Conservation (phyloP, 768 basidiomycete genomes). For the Phlegmacium glaucopus region DNA sequence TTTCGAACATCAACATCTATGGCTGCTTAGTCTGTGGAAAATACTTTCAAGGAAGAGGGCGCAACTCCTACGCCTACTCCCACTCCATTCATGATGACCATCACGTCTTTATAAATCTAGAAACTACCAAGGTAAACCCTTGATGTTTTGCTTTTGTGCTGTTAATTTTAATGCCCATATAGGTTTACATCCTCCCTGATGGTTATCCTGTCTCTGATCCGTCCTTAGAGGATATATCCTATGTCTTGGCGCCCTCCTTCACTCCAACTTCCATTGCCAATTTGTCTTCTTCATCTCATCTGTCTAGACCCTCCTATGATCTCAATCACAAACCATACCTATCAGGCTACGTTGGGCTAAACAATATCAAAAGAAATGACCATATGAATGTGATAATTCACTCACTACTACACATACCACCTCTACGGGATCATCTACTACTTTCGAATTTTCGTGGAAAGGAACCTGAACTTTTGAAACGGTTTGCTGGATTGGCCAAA, state of each 20-base stretch:
- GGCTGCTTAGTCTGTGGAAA: constrained; percentile 98
- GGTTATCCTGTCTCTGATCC: constrained; percentile 97
- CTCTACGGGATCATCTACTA: constrained; percentile 84
- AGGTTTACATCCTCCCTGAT: constrained; percentile 98
- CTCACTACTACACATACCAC: constrained; percentile 85
- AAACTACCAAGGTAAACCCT: constrained; percentile 79
- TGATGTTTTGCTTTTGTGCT: constrained; percentile 8
- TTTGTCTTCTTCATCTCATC: constrained; percentile 54
- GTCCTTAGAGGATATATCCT: constrained; percentile 91
- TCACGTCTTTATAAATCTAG: constrained; percentile 96
- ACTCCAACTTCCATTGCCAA: constrained; percentile 51
- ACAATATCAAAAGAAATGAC: constrained; percentile 97
- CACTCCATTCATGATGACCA: constrained; percentile 98
- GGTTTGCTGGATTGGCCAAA: constrained; percentile 84
- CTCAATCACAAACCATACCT: constrained; percentile 77
- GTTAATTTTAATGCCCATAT: constrained; percentile 6
- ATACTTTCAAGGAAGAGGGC: constrained; percentile 97
- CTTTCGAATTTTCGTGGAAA: constrained; percentile 72
- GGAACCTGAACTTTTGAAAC: constrained; percentile 82
- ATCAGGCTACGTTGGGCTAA: constrained; percentile 93
- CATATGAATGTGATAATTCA: constrained; percentile 98
- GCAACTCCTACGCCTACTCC: constrained; percentile 90
- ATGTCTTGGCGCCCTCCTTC: constrained; percentile 88
- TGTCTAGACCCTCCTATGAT: constrained; percentile 81
- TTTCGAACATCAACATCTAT: constrained; percentile 96